phyloP scores from a whole-genome alignment of 352 stramenopile species.

The Globisporangium sylvaticum region DNA sequence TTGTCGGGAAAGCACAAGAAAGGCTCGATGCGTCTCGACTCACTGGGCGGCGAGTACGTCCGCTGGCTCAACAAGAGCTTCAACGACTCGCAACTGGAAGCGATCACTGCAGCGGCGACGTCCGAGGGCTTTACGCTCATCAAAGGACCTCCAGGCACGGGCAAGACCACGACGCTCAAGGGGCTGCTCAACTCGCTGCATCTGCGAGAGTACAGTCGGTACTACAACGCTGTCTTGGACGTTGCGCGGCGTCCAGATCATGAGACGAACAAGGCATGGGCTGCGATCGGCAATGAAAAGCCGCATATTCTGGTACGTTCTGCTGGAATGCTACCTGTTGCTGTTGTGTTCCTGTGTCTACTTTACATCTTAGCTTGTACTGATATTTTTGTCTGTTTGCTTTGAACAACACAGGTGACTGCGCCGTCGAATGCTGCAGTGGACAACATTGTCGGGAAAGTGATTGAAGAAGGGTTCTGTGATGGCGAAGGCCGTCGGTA shows the following conservation, averaged over 20 bases:
- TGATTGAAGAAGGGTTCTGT: slow-evolving; percentile 94
- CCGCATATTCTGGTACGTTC: slow-evolving; percentile 86
- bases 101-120: slow-evolving; percentile 84
- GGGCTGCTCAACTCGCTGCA: slow-evolving; percentile 90
- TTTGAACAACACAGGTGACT: slow-evolving; percentile 43
- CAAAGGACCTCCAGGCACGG: slow-evolving; percentile 87
- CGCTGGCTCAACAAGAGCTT: slow-evolving; percentile 76
- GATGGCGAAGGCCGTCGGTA: slow-evolving; percentile 92
- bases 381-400: not conserved
- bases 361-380: not conserved
- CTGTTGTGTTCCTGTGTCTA: not conserved
- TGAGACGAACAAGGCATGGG: slow-evolving; percentile 82
- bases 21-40: slow-evolving; percentile 78
- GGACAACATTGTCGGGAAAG: slow-evolving; percentile 96
- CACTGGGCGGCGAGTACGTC: slow-evolving; percentile 76
- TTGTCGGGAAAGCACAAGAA: slow-evolving; percentile 66
- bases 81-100: slow-evolving; percentile 89
- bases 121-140: slow-evolving; percentile 91
- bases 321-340: not conserved
- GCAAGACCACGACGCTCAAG: slow-evolving; percentile 92
- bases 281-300: slow-evolving; percentile 84
- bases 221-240: slow-evolving; percentile 88
- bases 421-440: slow-evolving; percentile 95
- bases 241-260: slow-evolving; percentile 72
- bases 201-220: slow-evolving; percentile 90